Evolutionary conservation across 2,329 filamentous ascomycete genomes (phyloP), one percentile per base, ranked within the genome.

Genomic region (Neurospora sp.): DNA sequence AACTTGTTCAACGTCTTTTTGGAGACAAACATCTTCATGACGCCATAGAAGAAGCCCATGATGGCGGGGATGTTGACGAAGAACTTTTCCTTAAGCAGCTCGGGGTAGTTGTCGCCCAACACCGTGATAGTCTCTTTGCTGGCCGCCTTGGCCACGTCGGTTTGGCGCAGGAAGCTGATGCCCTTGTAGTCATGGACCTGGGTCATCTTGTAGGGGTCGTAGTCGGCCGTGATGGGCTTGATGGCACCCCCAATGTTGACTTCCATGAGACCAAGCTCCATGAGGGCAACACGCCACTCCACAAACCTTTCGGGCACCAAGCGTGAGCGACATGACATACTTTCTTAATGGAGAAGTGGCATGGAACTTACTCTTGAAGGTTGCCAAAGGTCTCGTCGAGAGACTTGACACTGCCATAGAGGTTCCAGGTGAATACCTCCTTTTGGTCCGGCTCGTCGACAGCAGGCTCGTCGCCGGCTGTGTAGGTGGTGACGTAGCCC

Each of bases 171-270:
- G 85, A 97, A 97, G 77, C 90, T 93, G 78, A 97, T 90, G 73
- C 89, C 90, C 75, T 92, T 88, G 84, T 97, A 97, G 83, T 98
- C 95, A 82, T 98, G 95, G 38, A 97, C 89, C 81, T 97, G 94
- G 76, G 92, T 87, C 83, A 96, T 93, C 81, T 95, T 92, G 82
- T 97, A 96, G 0, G 91, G 92, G 77, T 97, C 95, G 74, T 87
- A 83, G 72, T 89, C 90, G 70, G 93, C 90, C 2, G 91, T 89
- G 76, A 94, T 93, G 58, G 88, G 86, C 73, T 85, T 82, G 9
- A 88, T 93, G 68, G 92, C 92, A 36, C 87, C 84, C 23, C 85
- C 78, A 73, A 97, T 85, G 73, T 89, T 84, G 69, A 97, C 89
- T 72, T 92, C 89, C 73, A 89, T 86, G 66, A 97, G 84, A 3